Evolutionary conservation across 192 early-diverging fungal species (phyloP).

Genomic region (Coemansia sp.): DNA sequence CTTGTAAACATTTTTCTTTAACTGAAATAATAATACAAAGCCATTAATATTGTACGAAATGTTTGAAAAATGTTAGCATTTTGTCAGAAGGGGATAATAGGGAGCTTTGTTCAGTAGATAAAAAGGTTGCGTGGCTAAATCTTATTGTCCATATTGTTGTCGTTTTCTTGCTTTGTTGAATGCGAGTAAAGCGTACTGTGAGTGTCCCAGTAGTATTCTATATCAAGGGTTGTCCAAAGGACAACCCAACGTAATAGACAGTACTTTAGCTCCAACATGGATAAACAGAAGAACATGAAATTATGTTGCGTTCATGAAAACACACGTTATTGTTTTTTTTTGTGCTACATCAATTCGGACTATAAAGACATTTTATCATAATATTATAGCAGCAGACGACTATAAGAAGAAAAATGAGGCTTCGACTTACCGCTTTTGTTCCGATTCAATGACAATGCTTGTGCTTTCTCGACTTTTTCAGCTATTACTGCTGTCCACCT

Average conservation of each 20-base stretch:
- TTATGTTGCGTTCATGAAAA: not conserved
- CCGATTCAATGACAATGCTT: no score
- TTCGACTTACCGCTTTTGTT: not conserved
- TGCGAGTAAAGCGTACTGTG: no score
- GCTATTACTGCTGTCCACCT: not conserved
- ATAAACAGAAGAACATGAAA: conserved; percentile 3
- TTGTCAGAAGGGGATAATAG: not conserved
- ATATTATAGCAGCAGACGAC: no score
- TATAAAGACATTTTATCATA: no score
- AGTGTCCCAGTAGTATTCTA: no score
- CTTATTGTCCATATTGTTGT: not conserved
- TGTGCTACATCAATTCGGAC: no score
- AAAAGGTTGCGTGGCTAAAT: not conserved
- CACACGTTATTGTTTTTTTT: no score
- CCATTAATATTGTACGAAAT: not conserved
- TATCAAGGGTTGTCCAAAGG: no score
- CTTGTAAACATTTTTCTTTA: no score
- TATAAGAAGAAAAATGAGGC: not conserved
- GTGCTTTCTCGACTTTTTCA: not conserved
- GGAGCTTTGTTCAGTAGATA: not conserved
- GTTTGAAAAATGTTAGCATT: not conserved
- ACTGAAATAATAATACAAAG: not conserved
- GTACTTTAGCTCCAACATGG: not conserved
- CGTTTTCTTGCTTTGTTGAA: no score
- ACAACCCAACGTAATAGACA: no score